Evolutionary conservation across 805 yeast genomes (phyloP), one percentile per base, ranked within the genome.

Genomic region (Candida coleopterorum): DNA sequence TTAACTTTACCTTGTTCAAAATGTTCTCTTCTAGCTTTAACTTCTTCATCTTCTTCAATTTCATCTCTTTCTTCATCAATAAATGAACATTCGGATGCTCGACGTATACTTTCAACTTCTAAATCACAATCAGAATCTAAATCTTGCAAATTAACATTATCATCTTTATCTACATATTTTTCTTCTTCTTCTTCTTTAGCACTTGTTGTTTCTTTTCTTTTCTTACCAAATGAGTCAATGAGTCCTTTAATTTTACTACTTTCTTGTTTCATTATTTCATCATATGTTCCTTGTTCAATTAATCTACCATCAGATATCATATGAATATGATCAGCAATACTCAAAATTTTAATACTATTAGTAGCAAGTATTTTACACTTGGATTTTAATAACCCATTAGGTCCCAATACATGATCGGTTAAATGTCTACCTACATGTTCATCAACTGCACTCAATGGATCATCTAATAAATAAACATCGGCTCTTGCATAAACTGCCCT

Each of bases 401-500:
- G 77, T 15, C 96, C 94, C 39, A 89, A 68, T 15, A 89, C 96
- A 52, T 84, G 79, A 46, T 79, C 81, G 46, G 85, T 79, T 49
- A 93, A 68, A 53, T 87, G 95, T 46, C 77, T 79, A 9, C 96
- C 90, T 44, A 93, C 98, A 56, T 93, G 98, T 50, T 88, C 97
- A 62, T 93, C 98, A 28, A 93, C 98, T 18, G 98, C 98, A 56
- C 95, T 83, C 41, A 93, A 72, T 8, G 95, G 85, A 60, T 93
- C 98, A 58, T 93, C 98, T 44, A 93, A 63, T 27, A 93, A 63
- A 56, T 86, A 88, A 21, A 93, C 77, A 53, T 93, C 97, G 3
- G 97, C 94, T 46, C 97, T 74, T 9, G 96, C 76, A 56, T 93
- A 93, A 8, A 93, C 96, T 9, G 98, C 97, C 56, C 98, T 77